Evolutionary conservation across 106 monocot genomes (phyloP).

Genomic region (Platanthera zijinensis): DNA sequence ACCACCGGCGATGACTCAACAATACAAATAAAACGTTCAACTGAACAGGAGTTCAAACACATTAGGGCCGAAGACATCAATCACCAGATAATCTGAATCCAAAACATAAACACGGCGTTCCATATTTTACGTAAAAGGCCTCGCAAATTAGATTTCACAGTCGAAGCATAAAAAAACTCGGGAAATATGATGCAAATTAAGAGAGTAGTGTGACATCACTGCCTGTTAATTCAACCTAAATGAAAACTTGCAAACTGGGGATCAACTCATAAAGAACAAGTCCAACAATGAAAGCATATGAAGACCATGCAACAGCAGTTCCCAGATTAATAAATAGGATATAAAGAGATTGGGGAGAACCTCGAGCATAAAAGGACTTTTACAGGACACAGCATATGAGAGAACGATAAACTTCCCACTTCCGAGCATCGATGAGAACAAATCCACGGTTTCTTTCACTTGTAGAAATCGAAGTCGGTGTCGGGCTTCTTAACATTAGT

Average conservation of each 20-base stretch:
- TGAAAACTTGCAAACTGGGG: not conserved
- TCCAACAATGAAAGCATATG: not conserved
- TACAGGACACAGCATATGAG: not conserved
- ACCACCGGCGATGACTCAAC: no score
- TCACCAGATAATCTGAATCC: no score
- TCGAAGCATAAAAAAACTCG: not conserved
- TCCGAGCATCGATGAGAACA: not conserved
- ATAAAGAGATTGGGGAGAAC: not conserved
- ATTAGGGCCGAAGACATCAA: no score
- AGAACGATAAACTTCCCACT: not conserved
- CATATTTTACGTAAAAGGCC: no score
- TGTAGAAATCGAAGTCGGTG: constrained; percentile 99
- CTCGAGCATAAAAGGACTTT: not conserved
- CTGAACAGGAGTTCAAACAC: no score
- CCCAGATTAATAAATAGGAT: no score
- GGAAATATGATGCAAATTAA: not conserved
- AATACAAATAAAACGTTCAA: no score
- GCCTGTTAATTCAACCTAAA: not conserved
- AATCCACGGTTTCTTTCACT: constrained; percentile 31
- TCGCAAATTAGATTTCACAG: not conserved
- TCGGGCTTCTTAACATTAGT: constrained; percentile 99
- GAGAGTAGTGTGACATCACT: not conserved
- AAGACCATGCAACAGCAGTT: no score
- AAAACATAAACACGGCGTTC: no score
- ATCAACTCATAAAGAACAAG: not conserved